phyloP scores from a whole-genome alignment of 2,329 filamentous ascomycete species.

The Colletotrichum sp. region DNA sequence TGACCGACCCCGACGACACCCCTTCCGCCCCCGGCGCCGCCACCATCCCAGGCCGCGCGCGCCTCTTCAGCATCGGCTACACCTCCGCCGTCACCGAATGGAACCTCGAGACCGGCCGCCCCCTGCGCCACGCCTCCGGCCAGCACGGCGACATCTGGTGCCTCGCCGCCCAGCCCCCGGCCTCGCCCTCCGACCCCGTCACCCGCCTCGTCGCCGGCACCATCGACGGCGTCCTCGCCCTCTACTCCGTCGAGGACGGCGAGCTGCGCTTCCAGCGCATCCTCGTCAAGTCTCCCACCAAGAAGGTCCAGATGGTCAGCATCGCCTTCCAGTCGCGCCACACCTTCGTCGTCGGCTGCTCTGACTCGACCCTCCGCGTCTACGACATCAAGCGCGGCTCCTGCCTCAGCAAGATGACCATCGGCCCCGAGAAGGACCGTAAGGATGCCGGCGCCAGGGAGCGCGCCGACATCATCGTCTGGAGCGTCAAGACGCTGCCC shows the following conservation, averaged over 20 bases:
- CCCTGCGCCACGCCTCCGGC: constrained; percentile 83
- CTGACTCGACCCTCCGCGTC: constrained; percentile 93
- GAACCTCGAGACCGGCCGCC: constrained; percentile 82
- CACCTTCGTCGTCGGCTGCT: constrained; percentile 86
- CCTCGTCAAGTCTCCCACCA: constrained; percentile 77
- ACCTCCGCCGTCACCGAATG: constrained; percentile 93
- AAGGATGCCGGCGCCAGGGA: constrained; percentile 62
- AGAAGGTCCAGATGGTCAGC: constrained; percentile 88
- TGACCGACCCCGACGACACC: constrained; percentile 78
- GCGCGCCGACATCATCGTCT: constrained; percentile 86
- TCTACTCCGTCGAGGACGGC: constrained; percentile 85
- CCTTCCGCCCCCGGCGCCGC: constrained; percentile 47
- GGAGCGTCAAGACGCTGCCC: constrained; percentile 88
- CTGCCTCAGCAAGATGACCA: constrained; percentile 80
- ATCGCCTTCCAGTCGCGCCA: constrained; percentile 88
- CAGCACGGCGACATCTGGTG: constrained; percentile 98
- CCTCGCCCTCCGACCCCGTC: constrained; percentile 31
- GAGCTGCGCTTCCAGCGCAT: constrained; percentile 82
- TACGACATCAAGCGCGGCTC: constrained; percentile 84
- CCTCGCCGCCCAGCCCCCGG: constrained; percentile 79
- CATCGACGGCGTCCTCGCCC: constrained; percentile 85
- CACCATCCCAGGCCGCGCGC: constrained; percentile 53
- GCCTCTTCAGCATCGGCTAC: constrained; percentile 96
- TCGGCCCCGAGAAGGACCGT: constrained; percentile 68
- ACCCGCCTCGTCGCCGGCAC: constrained; percentile 83